A percentile compares a stretch with the other conserved stretches of the same genome.
phyloP scores from a whole-genome alignment of 2,329 filamentous ascomycete species.

The Exophiala bonariae region DNA sequence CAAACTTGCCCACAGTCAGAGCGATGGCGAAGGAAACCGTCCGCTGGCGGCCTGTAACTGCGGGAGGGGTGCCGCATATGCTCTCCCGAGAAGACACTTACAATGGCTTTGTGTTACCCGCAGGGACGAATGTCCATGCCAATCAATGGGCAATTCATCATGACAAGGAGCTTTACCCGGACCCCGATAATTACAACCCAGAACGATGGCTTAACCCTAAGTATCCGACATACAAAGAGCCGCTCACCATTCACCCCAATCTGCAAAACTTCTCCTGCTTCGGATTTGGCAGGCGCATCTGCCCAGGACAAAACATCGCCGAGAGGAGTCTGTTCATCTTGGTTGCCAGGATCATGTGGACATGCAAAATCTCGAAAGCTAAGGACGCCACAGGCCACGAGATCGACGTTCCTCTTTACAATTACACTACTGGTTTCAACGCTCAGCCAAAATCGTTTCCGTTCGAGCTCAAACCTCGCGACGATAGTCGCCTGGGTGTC shows the following conservation, averaged over 20 bases:
- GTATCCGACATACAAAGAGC: slow-evolving; percentile 29
- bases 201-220: slow-evolving; percentile 53
- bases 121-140: slow-evolving; percentile 44
- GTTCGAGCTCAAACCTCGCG: background rate
- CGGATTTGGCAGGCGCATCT: slow-evolving; percentile 52
- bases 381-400: background rate
- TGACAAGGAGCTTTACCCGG: slow-evolving; percentile 52
- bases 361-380: slow-evolving; percentile 33
- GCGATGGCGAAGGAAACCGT: slow-evolving; percentile 44
- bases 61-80: slow-evolving; percentile 25
- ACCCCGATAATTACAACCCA: slow-evolving; percentile 53
- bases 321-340: slow-evolving; percentile 22
- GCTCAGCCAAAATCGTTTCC: background rate
- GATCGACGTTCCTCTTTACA: background rate
- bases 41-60: slow-evolving; percentile 42
- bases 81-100: slow-evolving; percentile 24
- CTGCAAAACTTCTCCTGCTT: slow-evolving; percentile 1
- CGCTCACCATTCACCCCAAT: background rate
- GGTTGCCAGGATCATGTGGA: slow-evolving; percentile 20
- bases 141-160: slow-evolving; percentile 52
- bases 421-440: slow-evolving; percentile 3
- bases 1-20: slow-evolving; percentile 36
- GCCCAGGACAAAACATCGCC: slow-evolving; percentile 27
- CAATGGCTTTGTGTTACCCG: slow-evolving; percentile 47
- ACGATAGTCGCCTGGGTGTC: background rate